Evolutionary conservation across 257 asterid species (phyloP), one percentile per base, ranked within the genome.

Genomic region (Penstemon barbatus): DNA sequence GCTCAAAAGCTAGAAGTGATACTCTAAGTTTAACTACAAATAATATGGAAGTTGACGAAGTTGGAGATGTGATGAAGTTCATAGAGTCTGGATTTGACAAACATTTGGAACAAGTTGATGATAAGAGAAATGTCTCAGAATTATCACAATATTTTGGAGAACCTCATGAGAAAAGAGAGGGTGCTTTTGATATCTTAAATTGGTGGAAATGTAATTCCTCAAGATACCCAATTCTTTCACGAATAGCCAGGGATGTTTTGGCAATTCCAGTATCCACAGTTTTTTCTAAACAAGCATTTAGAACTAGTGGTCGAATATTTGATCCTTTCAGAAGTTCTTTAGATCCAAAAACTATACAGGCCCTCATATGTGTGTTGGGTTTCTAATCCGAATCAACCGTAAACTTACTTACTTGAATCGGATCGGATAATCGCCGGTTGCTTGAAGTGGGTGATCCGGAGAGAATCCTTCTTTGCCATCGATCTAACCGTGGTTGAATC

Each of bases 221-320:
- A 52, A 52, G 8, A 52, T 52, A 52, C 25, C 57, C 8, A 1
- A n/a, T 15, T 52, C 57, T 52, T 13, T 52, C 0, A 4, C 37
- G 37, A 52, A 12, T 52, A 52, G 37, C 57, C 5, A 53, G 36
- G 57, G 57, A 53, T 53, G 33, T 53, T 53, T 53, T 53, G 57
- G 38, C 3, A 53, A 6, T 15, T 15, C 0, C 3, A 25, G 36
- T 13, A 3, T 13, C 57, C 37, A 53, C 7, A 25, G 11, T 53
- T 13, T 6, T 37, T 53, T 53, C 38, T 53, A 1, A 53, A 6
- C 57, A 53, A 15, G 57, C 57, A 53, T 53, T 53, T 53, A 53
- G 57, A 37, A 53, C 0, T 1, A 53, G 57, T 53, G 57, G 10
- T 4, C 36, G 25, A 8, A 4, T 53, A 53, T 37, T 53, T 53